These are phyloP conservation scores for Macrocybe gigantea DNA, from an alignment of 768 basidiomycete species.

Conservation along the genomic window DNA sequence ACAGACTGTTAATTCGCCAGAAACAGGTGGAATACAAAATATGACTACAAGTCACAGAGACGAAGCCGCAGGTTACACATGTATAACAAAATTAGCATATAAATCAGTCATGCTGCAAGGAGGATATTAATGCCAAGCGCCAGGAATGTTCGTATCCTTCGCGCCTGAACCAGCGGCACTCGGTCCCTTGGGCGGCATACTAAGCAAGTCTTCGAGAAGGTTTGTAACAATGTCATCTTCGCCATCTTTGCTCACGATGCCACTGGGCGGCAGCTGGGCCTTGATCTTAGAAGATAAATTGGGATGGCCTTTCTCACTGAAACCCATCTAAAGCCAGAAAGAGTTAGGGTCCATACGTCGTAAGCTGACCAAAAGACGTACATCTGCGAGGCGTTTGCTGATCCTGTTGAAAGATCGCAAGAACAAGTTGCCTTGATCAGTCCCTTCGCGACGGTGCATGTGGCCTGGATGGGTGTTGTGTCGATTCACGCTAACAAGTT, in stretches of 20 bases:
- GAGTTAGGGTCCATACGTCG: constrained; percentile 6
- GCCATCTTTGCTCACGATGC: constrained; percentile 39
- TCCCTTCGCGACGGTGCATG: constrained; percentile 17
- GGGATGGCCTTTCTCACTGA: constrained; percentile 52
- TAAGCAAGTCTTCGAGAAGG: constrained; percentile 53
- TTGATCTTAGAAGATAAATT: constrained; percentile 44
- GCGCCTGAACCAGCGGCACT: constrained; percentile 30
- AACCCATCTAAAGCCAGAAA: constrained; percentile 57
- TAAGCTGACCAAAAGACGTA: constrained; percentile 25
- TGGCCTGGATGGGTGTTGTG: constrained; percentile 38
- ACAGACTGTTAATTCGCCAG: no score
- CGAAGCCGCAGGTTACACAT: no score
- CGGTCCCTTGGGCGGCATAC: constrained; percentile 30
- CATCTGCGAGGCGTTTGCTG: constrained; percentile 56
- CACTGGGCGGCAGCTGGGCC: constrained; percentile 38
- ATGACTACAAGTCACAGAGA: no score
- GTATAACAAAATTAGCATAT: no score
- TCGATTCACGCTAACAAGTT: constrained; percentile 52
- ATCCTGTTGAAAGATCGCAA: constrained; percentile 45
- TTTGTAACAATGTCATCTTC: constrained; percentile 66
- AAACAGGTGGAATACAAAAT: no score
- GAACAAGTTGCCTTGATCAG: constrained; percentile 20
- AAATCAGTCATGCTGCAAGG: no score
- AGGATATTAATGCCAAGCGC: constrained; percentile 35
- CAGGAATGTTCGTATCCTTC: constrained; percentile 31